Evolutionary conservation across 768 basidiomycete genomes (phyloP).

Genomic region (Boletus edulis): DNA sequence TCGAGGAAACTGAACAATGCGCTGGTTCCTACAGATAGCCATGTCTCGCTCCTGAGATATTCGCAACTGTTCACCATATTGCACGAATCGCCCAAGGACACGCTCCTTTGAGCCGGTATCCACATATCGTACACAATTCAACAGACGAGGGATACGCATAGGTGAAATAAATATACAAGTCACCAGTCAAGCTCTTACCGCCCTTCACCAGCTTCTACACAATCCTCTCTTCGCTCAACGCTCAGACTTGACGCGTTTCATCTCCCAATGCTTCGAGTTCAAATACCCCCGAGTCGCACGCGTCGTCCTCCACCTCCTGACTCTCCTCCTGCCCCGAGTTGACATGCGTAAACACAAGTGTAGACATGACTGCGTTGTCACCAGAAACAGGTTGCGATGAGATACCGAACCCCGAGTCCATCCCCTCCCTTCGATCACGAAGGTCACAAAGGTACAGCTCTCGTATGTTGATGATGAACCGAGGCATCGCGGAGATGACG

Average conservation of each 20-base stretch:
- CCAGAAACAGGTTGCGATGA: not conserved
- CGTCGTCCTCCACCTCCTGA: not conserved
- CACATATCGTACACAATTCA: too few relatives aligned
- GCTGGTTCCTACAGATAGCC: too few relatives aligned
- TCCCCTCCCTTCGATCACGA: not conserved
- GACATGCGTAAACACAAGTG: not conserved
- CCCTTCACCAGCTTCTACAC: too few relatives aligned
- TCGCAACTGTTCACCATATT: too few relatives aligned
- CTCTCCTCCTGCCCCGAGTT: not conserved
- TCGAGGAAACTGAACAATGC: too few relatives aligned
- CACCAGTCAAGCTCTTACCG: not conserved
- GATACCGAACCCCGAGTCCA: not conserved
- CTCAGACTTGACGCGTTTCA: not conserved
- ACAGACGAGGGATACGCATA: not conserved
- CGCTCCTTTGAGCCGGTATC: too few relatives aligned
- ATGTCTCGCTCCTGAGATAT: too few relatives aligned
- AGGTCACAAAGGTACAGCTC: not conserved
- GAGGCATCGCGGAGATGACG: not conserved
- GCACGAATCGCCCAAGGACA: too few relatives aligned
- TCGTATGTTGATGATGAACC: not conserved
- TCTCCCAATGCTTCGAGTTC: not conserved
- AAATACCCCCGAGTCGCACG: not conserved
- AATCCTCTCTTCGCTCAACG: too few relatives aligned
- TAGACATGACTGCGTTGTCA: not conserved
- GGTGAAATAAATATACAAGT: not conserved